Evolutionary conservation across 2,329 filamentous ascomycete genomes (phyloP).

Genomic region (Botrytis fabae): DNA sequence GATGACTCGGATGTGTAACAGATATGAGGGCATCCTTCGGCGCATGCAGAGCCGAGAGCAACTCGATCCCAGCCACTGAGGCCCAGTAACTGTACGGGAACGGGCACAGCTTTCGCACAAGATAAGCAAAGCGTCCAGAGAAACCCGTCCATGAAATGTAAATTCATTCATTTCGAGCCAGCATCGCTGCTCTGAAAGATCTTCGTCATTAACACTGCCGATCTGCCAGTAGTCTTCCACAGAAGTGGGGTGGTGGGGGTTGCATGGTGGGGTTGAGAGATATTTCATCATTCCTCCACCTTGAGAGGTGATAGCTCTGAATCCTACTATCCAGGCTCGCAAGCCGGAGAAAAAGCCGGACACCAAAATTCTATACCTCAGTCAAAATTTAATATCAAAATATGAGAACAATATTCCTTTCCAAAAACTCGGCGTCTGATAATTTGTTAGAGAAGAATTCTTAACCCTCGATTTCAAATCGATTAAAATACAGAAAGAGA

Average conservation of each 20-base stretch:
- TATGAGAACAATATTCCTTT: neutral
- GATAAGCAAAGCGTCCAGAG: neutral
- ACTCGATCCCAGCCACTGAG: neutral
- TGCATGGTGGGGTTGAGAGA: neutral
- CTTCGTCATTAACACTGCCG: neutral
- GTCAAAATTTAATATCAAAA: neutral
- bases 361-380: neutral
- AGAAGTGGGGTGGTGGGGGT: slow-evolving; percentile 6
- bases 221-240: neutral
- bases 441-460: neutral
- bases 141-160: neutral
- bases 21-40: neutral
- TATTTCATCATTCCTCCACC: slow-evolving; percentile 13
- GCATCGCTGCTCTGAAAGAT: neutral
- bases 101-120: neutral
- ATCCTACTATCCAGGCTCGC: neutral
- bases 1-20: neutral
- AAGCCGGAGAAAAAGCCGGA: neutral
- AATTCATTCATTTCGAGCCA: neutral
- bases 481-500: neutral
- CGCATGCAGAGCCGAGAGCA: neutral
- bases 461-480: neutral
- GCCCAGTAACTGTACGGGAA: neutral
- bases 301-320: neutral
- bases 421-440: rapidly evolving